phyloP scores from a whole-genome alignment of 2,329 filamentous ascomycete species.

The Cercospora nicotianae region DNA sequence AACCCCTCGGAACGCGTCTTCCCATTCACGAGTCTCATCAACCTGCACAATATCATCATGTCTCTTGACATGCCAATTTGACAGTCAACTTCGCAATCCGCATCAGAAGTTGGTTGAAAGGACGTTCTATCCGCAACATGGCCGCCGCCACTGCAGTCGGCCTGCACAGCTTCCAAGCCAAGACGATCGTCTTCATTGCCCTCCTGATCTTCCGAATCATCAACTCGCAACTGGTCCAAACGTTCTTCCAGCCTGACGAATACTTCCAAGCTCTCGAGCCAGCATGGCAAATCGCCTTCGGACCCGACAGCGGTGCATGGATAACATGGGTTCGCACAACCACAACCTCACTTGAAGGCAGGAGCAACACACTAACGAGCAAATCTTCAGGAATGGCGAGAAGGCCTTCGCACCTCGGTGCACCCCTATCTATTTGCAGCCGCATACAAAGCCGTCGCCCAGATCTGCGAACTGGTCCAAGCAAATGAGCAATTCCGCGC shows the following conservation, averaged over 20 bases:
- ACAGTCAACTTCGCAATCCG: background rate
- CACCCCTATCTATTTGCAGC: slow-evolving; percentile 85
- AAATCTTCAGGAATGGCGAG: slow-evolving; percentile 76
- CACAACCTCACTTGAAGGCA: background rate
- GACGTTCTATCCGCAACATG: background rate
- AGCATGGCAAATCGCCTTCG: slow-evolving; percentile 87
- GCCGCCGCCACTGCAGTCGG: background rate
- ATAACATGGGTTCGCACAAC: slow-evolving; percentile 76
- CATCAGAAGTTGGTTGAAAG: background rate
- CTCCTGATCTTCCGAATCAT: slow-evolving; percentile 70
- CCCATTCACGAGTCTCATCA: background rate
- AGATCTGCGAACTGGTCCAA: slow-evolving; percentile 56
- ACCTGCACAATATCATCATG: background rate
- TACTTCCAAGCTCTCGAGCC: slow-evolving; percentile 96
- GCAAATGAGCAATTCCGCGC: slow-evolving; percentile 59
- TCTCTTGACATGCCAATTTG: background rate
- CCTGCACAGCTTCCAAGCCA: slow-evolving; percentile 1
- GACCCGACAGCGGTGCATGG: slow-evolving; percentile 75
- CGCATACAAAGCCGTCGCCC: slow-evolving; percentile 66
- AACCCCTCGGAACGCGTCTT: background rate
- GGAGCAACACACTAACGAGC: slow-evolving; percentile 12
- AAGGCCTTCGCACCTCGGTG: slow-evolving; percentile 82
- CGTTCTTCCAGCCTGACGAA: slow-evolving; percentile 98
- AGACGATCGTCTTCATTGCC: slow-evolving; percentile 27
- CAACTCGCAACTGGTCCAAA: slow-evolving; percentile 75